A percentile compares a stretch with the other conserved stretches of the same genome.
These are phyloP conservation scores for Beauveria brongniartii DNA, from an alignment of 2,329 filamentous ascomycete genomes.

Conservation along the genomic window DNA sequence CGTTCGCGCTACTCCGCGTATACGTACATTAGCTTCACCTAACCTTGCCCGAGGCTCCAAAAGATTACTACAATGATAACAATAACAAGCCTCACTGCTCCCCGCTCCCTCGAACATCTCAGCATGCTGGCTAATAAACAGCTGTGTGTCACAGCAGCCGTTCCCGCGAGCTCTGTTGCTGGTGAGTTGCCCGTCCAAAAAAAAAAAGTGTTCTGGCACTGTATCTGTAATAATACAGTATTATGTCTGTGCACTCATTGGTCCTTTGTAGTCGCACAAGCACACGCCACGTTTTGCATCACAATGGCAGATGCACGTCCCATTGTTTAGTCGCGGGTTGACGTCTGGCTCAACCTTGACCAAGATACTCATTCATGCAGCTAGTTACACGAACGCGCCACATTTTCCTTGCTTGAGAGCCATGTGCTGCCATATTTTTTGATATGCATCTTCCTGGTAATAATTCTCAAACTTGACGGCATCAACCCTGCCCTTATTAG, in stretches of 20 bases:
- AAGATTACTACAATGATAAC: neutral
- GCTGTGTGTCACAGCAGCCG: neutral
- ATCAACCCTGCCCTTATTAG: neutral
- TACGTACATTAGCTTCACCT: neutral
- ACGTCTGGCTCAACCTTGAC: neutral
- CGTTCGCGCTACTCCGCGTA: neutral
- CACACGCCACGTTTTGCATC: neutral
- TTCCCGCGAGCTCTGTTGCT: neutral
- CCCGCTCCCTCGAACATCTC: too few relatives aligned
- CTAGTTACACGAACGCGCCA: neutral
- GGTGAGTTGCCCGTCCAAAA: neutral
- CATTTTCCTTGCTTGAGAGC: neutral
- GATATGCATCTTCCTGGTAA: neutral
- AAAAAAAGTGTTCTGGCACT: neutral
- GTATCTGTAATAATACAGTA: neutral
- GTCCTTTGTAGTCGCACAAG: neutral
- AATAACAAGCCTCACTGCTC: too few relatives aligned
- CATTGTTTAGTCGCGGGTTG: neutral
- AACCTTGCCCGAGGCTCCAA: neutral
- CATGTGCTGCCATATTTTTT: neutral
- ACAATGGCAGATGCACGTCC: constrained; percentile 1
- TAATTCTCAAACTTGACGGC: neutral
- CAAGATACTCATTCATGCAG: neutral
- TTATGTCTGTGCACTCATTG: neutral
- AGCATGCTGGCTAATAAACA: too few relatives aligned